Evolutionary conservation across 2,329 filamentous ascomycete species (phyloP).

Genomic region (Leptosphaerulina australis): DNA sequence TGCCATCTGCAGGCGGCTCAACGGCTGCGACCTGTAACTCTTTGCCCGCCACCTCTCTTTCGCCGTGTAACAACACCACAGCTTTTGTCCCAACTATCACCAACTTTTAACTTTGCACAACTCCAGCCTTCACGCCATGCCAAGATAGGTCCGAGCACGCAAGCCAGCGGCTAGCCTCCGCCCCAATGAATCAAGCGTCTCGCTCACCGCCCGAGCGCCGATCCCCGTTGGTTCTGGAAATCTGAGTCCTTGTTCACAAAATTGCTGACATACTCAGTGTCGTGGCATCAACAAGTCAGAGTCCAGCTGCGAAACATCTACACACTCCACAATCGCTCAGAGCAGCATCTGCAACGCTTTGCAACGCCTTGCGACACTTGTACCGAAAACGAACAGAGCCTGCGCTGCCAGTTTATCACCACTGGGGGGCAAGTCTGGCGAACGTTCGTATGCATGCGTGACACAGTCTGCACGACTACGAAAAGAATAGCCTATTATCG

Average conservation of each 20-base stretch:
- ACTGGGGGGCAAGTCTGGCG: constrained; percentile 18
- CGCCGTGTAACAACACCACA: constrained; percentile 25
- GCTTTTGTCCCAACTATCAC: constrained; percentile 23
- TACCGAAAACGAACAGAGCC: too few species aligned
- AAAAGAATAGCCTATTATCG: constrained; percentile 26
- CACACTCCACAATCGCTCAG: constrained; percentile 3
- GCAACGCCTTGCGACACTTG: too few species aligned
- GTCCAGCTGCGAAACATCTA: constrained; percentile 6
- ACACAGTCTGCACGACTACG: constrained; percentile 29
- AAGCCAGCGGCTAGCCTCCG: constrained; percentile 28
- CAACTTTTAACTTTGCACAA: constrained; percentile 36
- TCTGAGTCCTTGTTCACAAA: constrained; percentile 31
- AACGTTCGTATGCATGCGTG: constrained; percentile 15
- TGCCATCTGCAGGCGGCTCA: constrained; percentile 18
- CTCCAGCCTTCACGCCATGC: constrained; percentile 30
- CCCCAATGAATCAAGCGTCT: constrained; percentile 29
- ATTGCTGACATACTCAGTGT: constrained; percentile 15
- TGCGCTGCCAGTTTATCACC: too few species aligned
- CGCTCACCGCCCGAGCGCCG: constrained; percentile 30
- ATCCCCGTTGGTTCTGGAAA: constrained; percentile 37
- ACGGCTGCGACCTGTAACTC: constrained; percentile 19
- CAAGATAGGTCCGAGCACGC: constrained; percentile 31
- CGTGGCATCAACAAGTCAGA: constrained; percentile 11
- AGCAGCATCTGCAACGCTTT: constrained; percentile 7
- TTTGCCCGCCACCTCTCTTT: constrained; percentile 13